Evolutionary conservation across 1,284 basidiomycete genomes (phyloP).

Genomic region (Pulchroboletus neoregius): DNA sequence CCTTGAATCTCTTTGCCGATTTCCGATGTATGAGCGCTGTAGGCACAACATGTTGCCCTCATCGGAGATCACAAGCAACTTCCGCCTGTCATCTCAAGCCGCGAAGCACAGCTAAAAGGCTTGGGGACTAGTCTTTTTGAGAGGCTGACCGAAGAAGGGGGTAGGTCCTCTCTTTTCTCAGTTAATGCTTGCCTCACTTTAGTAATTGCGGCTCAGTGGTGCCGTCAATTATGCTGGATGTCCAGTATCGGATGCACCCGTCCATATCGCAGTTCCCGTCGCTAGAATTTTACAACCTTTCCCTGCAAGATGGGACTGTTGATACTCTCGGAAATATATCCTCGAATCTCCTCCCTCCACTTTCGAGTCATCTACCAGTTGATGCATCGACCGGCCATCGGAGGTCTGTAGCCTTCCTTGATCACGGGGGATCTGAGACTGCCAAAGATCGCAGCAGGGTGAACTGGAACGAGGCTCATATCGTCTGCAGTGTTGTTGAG

Average conservation of each 20-base stretch:
- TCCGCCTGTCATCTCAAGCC: conserved; percentile 82
- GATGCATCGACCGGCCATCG: conserved; percentile 34
- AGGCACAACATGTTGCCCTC: conserved; percentile 80
- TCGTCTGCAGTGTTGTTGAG: conserved; percentile 75
- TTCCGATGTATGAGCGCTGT: conserved; percentile 21
- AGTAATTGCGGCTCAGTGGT: conserved; percentile 44
- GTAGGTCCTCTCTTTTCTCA: conserved; percentile 41
- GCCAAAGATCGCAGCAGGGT: conserved; percentile 64
- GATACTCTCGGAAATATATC: conserved; percentile 51
- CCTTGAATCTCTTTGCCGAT: conserved; percentile 6
- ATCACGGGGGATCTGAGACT: conserved; percentile 69
- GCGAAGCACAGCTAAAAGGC: conserved; percentile 66
- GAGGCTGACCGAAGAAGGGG: conserved; percentile 73
- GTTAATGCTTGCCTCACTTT: conserved; percentile 16
- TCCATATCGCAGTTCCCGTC: conserved; percentile 84
- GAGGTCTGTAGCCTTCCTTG: conserved; percentile 71
- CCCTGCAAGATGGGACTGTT: conserved; percentile 71
- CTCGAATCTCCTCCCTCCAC: conserved; percentile 54
- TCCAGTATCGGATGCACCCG: conserved; percentile 96
- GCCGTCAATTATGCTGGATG: conserved; percentile 85
- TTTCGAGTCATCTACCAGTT: conserved; percentile 47
- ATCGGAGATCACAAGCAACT: conserved; percentile 97
- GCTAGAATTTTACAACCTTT: conserved; percentile 73
- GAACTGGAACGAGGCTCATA: conserved; percentile 71
- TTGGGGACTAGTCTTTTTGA: conserved; percentile 86